A percentile compares a stretch with the other conserved stretches of the same genome.
Conservation (phyloP, 2,329 filamentous ascomycete genomes). For the Monilinia vaccinii-corymbosi region DNA sequence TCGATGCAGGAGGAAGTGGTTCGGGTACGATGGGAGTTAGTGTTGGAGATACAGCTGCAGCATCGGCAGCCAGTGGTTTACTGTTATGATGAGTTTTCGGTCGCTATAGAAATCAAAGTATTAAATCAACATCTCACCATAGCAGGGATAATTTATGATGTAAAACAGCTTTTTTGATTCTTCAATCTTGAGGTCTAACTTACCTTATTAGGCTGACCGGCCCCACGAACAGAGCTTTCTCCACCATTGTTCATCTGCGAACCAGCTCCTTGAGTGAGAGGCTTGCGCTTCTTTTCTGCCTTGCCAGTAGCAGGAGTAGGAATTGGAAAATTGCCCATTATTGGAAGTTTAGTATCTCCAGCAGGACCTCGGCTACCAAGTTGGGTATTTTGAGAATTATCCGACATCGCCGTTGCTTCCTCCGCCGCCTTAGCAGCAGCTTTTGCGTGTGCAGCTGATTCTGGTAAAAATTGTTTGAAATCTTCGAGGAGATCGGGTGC, state of each 20-base stretch:
- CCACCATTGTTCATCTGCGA: conserved; percentile 22
- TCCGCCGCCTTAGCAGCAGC: conserved; percentile 54
- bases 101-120: conserved; percentile 35
- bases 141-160: background rate
- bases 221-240: conserved; percentile 24
- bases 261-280: conserved; percentile 32
- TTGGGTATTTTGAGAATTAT: conserved; percentile 42
- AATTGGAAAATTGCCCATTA: conserved; percentile 88
- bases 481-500: conserved; percentile 94
- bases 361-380: conserved; percentile 35
- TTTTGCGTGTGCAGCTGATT: conserved; percentile 67
- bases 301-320: conserved; percentile 65
- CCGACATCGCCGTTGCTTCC: conserved; percentile 42
- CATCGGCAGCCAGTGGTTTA: conserved; percentile 30
- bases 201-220: conserved; percentile 40
- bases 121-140: conserved; percentile 5
- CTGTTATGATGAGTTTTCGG: conserved; percentile 59
- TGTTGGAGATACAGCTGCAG: conserved; percentile 59
- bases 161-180: background rate
- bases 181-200: conserved; percentile 17
- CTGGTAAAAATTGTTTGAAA: conserved; percentile 96
- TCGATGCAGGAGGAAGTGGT: conserved; percentile 68
- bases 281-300: conserved; percentile 70
- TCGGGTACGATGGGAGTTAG: conserved; percentile 82
- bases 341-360: conserved; percentile 65